Conservation (phyloP, 192 early-diverging fungal genomes). For the Coemansia sp. region DNA sequence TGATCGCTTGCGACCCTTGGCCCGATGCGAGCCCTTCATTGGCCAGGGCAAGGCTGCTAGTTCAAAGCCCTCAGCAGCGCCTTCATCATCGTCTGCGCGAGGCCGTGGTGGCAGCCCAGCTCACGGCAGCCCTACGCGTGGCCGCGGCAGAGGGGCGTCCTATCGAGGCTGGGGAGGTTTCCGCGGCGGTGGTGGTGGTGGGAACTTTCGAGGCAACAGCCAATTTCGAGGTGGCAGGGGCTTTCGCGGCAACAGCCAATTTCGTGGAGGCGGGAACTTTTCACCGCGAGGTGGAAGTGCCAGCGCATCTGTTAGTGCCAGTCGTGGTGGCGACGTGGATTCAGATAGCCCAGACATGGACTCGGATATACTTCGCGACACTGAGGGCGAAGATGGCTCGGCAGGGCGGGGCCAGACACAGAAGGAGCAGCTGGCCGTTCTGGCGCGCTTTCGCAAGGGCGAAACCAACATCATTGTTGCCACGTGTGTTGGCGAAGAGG, state of each 20-base stretch:
- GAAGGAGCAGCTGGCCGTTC: constrained; percentile 78
- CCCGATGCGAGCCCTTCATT: constrained; percentile 73
- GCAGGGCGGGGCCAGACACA: constrained; percentile 76
- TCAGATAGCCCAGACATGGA: not conserved
- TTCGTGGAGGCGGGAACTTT: not conserved
- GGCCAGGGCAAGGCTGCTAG: constrained; percentile 60
- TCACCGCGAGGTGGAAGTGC: not conserved
- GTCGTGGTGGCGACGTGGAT: not conserved
- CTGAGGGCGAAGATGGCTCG: constrained; percentile 4
- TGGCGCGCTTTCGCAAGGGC: constrained; percentile 73
- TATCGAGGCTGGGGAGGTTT: constrained; percentile 6
- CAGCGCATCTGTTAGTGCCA: not conserved
- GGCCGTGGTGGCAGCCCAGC: constrained; percentile 23
- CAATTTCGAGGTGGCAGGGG: not conserved
- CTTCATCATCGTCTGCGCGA: not conserved
- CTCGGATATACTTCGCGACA: not conserved
- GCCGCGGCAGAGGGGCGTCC: constrained; percentile 1
- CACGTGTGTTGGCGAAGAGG: constrained; percentile 93
- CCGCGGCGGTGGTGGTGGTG: constrained; percentile 9
- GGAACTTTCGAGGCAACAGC: not conserved
- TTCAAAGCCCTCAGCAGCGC: not conserved
- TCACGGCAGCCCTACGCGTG: constrained; percentile 9
- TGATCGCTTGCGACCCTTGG: constrained; percentile 61
- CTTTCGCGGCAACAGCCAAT: not conserved
- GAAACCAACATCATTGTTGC: constrained; percentile 83